Evolutionary conservation across 2,329 filamentous ascomycete species (phyloP).

Genomic region (Pseudogymnoascus verrucosus): DNA sequence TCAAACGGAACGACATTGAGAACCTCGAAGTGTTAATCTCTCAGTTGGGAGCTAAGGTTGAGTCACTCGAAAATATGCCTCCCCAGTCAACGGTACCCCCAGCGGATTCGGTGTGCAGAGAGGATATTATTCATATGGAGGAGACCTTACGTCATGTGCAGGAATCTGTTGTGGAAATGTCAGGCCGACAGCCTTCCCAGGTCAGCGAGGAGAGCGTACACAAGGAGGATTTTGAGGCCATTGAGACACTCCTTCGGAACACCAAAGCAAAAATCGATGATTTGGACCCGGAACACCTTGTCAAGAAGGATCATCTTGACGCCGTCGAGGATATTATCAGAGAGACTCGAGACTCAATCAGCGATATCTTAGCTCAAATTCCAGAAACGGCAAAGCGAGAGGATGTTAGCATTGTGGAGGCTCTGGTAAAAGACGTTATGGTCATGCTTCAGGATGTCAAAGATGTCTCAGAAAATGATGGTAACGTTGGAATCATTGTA

Average conservation of each 20-base stretch:
- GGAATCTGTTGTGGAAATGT: slow-evolving; percentile 45
- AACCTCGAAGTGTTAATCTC: slow-evolving; percentile 77
- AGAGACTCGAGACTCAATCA: slow-evolving; percentile 67
- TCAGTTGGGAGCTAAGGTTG: slow-evolving; percentile 76
- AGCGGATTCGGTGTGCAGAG: slow-evolving; percentile 38
- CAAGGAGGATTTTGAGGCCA: slow-evolving; percentile 81
- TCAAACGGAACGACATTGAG: slow-evolving; percentile 69
- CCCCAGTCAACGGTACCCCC: slow-evolving; percentile 33
- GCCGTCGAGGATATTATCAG: slow-evolving; percentile 48
- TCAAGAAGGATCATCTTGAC: slow-evolving; percentile 58
- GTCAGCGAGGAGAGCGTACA: slow-evolving; percentile 44
- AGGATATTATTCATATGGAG: slow-evolving; percentile 49
- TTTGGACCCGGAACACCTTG: slow-evolving; percentile 63
- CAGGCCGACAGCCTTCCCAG: slow-evolving; percentile 32
- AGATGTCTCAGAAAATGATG: slow-evolving; percentile 69
- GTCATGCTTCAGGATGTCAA: slow-evolving; percentile 66
- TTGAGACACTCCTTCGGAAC: slow-evolving; percentile 83
- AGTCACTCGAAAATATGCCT: slow-evolving; percentile 58
- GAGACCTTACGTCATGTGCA: slow-evolving; percentile 48
- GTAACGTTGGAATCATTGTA: slow-evolving; percentile 71
- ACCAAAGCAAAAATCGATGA: slow-evolving; percentile 85
- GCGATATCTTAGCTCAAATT: slow-evolving; percentile 56
- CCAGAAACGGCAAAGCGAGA: slow-evolving; percentile 68
- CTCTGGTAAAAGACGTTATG: slow-evolving; percentile 71
- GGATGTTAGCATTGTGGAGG: slow-evolving; percentile 69